Base-by-base conservation (phyloP, 768 basidiomycete genomes). In the Kwoniella bestiolae region DNA sequence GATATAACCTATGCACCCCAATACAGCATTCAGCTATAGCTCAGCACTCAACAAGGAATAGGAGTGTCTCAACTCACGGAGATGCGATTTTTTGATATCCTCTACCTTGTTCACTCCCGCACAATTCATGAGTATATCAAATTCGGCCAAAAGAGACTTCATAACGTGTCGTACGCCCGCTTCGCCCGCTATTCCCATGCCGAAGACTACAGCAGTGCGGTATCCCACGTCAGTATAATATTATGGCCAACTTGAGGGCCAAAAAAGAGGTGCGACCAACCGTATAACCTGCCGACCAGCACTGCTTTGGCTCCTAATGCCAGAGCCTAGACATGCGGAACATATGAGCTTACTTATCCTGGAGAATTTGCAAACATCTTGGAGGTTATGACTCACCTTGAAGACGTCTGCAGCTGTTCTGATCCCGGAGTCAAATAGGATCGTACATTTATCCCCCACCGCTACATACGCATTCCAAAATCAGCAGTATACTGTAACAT, bases 301-400 rank as follows among this genome's bases (percentile, higher is more conserved):
- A 94, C 87, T 7, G 84, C 91, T 70, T 94, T 89, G 7, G 93
- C 92, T 45, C 93, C 92, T 0, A 94, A 83, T 1, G 91, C 91
- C 29, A 94, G 81, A 0, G 93, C 92, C 79, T 62, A 14, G n/a
- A 18, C 7, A 47, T 18, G 25, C 26, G 21, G 28, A 26, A 32
- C 23, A n/a, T n/a, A n/a, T n/a, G n/a, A n/a, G n/a, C n/a, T n/a
- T n/a, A n/a, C n/a, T n/a, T n/a, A n/a, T n/a, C n/a, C n/a, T n/a
- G n/a, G n/a, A n/a, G n/a, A n/a, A n/a, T 18, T n/a, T 18, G 0
- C 5, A 47, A n/a, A n/a, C 47, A 14, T 3, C 11, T 18, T 47
- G n/a, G 23, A 11, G n/a, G 46, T 47, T 2, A 47, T 25, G 12
- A 62, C 51, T 52, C 41, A 61, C 92, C 79, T 87, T 86, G 80